Conservation (phyloP, 768 basidiomycete species). For the Saitozyma podzolica region DNA sequence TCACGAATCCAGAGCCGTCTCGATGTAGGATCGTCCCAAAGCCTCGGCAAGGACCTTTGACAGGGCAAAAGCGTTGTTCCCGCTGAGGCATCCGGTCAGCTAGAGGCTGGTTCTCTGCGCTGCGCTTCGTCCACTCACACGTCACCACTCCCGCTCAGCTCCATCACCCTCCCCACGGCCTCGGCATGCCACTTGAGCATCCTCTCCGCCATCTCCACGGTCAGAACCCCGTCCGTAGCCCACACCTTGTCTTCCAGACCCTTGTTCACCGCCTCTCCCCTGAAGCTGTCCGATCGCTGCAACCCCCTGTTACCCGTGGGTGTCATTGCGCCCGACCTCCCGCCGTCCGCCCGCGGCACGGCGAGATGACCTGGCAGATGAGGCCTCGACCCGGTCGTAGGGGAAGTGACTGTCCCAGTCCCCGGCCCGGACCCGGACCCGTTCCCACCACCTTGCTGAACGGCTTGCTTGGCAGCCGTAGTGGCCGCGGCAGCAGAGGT, state of each 20-base stretch:
- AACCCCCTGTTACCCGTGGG: constrained; percentile 51
- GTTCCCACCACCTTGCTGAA: background rate
- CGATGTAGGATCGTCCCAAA: constrained; percentile 78
- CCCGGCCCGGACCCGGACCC: no score
- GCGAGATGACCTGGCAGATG: constrained; percentile 58
- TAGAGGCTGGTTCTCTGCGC: constrained; percentile 1
- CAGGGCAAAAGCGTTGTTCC: constrained; percentile 82
- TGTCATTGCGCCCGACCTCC: constrained; percentile 25
- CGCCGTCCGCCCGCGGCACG: constrained; percentile 54
- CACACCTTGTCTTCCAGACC: constrained; percentile 66
- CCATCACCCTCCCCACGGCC: constrained; percentile 89
- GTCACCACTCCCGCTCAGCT: constrained; percentile 76
- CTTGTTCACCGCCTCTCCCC: constrained; percentile 28
- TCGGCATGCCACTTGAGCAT: constrained; percentile 99
- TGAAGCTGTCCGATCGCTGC: constrained; percentile 21
- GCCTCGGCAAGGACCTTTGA: constrained; percentile 82
- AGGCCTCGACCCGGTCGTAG: background rate
- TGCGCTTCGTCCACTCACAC: constrained; percentile 80
- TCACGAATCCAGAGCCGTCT: constrained; percentile 88
- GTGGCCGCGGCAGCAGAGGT: constrained; percentile 24
- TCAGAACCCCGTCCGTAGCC: constrained; percentile 80
- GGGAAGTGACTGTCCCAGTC: background rate
- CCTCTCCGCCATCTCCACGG: constrained; percentile 73
- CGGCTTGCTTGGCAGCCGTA: constrained; percentile 6
- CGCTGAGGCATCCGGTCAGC: constrained; percentile 56